Percentiles rank a stretch among this genome's conserved stretches.
These are phyloP conservation scores for Yamadazyma conglobata DNA, from an alignment of 1,139 yeast species.

Conservation along the genomic window DNA sequence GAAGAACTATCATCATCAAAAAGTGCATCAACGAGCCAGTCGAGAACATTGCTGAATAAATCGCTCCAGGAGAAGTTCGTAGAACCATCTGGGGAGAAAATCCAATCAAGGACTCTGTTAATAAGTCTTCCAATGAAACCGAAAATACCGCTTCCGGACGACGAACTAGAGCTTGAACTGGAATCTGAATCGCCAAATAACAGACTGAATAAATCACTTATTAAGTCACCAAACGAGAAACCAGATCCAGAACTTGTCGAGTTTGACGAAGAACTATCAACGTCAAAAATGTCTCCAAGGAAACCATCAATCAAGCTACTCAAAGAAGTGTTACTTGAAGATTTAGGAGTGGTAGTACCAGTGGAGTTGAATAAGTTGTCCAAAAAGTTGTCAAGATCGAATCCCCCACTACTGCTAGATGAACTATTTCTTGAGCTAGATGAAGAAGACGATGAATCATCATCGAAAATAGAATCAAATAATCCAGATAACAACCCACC, in stretches of 20 bases:
- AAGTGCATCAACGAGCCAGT: conserved; percentile 17
- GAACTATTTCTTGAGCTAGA: conserved; percentile 6
- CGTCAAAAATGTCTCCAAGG: conserved; percentile 20
- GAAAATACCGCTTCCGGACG: conserved; percentile 9
- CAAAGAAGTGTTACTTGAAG: conserved; percentile 16
- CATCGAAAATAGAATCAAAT: conserved; percentile 9
- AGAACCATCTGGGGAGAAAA: conserved; percentile 10
- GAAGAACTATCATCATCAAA: conserved; percentile 20
- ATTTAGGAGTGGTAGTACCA: conserved; percentile 13
- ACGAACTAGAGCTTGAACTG: conserved; percentile 5
- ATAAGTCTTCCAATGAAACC: conserved; percentile 8
- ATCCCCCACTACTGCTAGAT: conserved; percentile 7
- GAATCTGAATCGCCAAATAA: conserved; percentile 9
- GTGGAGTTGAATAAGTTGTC: conserved; percentile 12
- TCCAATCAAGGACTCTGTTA: conserved; percentile 13
- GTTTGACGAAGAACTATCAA: conserved; percentile 11
- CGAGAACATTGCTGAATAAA: conserved; percentile 12
- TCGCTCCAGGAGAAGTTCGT: conserved; percentile 13
- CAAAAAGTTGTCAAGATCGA: conserved; percentile 12
- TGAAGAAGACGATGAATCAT: conserved; percentile 8
- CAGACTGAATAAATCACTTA: conserved; percentile 4
- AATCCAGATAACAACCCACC: conserved; percentile 8
- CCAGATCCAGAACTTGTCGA: conserved; percentile 13
- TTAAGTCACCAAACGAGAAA: conserved; percentile 5
- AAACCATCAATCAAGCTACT: conserved; percentile 16